Evolutionary conservation across 2,329 filamentous ascomycete genomes (phyloP), one percentile per base, ranked within the genome.

Genomic region (Fusarium equiseti): DNA sequence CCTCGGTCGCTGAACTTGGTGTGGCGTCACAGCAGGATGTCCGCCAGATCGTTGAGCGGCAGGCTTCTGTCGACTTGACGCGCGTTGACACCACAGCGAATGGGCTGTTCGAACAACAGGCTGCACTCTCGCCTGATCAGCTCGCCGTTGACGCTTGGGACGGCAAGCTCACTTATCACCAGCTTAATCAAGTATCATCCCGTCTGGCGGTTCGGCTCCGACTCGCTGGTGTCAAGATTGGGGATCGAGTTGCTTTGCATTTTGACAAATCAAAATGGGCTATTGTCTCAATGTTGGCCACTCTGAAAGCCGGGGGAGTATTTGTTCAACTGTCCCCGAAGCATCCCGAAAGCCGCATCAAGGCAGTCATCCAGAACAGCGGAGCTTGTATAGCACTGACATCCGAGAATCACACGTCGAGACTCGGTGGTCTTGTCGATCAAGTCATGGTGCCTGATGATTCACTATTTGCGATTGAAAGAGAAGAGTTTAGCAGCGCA

Each of bases 271-370:
- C 46, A 13, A 35, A 24, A 27, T 54, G 46, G 44, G 43, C 60
- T 20, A 42, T 59, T n/a, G 60, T 59, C 43, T 56, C 60, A 31
- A 63, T 63, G 60, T 27, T 58, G 24, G 60, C 46, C n/a, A 48
- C 57, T 40, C 46, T 63, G 20, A 58, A 59, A 40, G 53, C 60
- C n/a, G 60, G 60, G 29, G 60, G 60, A 42, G 60, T 52, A 45
- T 53, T 48, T 50, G 49, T 59, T 50, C 38, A 50, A 38, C 40
- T 63, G 26, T 56, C 51, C 44, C 48, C 49, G n/a, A 53, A 35
- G 18, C 54, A 59, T 26, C 60, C 60, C n/a, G 29, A 38, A 48
- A 51, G 32, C 31, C 60, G 60, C 35, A 38, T 51, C 35, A 42
- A 42, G 31, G 42, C 32, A 32, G 8, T 63, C 29, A 48, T 63